These are phyloP conservation scores for Oidium heveae DNA, from an alignment of 2,329 filamentous ascomycete genomes.

Conservation along the genomic window DNA sequence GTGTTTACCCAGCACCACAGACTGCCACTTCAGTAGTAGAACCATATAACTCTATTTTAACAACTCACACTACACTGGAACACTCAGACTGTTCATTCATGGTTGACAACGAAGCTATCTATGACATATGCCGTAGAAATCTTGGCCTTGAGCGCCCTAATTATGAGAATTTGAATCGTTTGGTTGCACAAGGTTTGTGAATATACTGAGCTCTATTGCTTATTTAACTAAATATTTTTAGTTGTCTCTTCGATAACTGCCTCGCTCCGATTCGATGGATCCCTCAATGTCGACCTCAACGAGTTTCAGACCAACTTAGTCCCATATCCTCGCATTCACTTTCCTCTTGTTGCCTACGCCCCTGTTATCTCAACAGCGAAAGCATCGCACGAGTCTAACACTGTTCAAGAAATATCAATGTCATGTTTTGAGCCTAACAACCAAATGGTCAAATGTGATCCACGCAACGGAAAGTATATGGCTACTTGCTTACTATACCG, in stretches of 20 bases:
- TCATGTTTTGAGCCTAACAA: constrained; percentile 99
- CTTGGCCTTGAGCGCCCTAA: constrained; percentile 90
- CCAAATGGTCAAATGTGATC: constrained; percentile 99
- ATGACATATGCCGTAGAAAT: constrained; percentile 97
- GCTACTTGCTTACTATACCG: constrained; percentile 94
- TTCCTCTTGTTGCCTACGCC: constrained; percentile 90
- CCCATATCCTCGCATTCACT: constrained; percentile 96
- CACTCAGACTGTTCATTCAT: constrained; percentile 99
- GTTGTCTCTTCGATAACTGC: constrained; percentile 97
- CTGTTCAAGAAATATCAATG: constrained; percentile 94
- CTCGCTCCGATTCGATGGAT: constrained; percentile 93
- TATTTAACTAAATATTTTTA: constrained; percentile 17
- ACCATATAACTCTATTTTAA: constrained; percentile 98
- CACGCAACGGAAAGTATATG: constrained; percentile 99
- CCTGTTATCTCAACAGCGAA: constrained; percentile 88
- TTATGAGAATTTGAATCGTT: constrained; percentile 96
- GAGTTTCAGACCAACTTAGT: constrained; percentile 99
- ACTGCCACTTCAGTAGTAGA: constrained; percentile 94
- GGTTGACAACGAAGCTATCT: constrained; percentile 99
- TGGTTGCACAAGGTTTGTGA: constrained; percentile 71
- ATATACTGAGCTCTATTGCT: background rate
- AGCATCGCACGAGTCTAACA: constrained; percentile 94
- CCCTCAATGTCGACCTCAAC: constrained; percentile 96
- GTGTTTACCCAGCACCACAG: constrained; percentile 93
- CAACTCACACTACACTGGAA: constrained; percentile 96